A percentile compares a stretch with the other conserved stretches of the same genome.
Evolutionary conservation across 495 filamentous ascomycete species (phyloP).

Genomic region (Echria macrotheca): DNA sequence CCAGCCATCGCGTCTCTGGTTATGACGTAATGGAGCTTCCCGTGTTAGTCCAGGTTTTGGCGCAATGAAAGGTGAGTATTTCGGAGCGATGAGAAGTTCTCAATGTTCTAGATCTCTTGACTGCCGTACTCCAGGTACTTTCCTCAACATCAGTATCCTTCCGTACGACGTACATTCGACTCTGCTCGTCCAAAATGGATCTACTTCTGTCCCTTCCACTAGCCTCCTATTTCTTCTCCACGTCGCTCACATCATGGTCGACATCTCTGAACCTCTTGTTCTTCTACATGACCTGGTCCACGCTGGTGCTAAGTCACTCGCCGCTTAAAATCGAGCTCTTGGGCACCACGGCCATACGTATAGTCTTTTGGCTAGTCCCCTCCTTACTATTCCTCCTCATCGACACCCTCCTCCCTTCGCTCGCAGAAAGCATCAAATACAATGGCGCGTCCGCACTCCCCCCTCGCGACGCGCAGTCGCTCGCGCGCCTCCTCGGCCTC

Average conservation of each 20-base stretch:
- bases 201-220: constrained; percentile 66
- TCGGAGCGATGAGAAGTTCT: no score
- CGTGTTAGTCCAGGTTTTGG: background rate
- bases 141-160: no score
- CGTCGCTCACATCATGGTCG: constrained; percentile 55
- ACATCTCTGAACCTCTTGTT: constrained; percentile 81
- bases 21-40: constrained; percentile 1
- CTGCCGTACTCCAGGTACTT: no score
- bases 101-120: no score
- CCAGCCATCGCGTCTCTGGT: no score
- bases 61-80: no score
- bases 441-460: constrained; percentile 62
- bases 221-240: constrained; percentile 56
- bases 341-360: constrained; percentile 60
- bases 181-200: constrained; percentile 54
- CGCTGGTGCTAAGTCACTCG: constrained; percentile 69
- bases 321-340: constrained; percentile 72
- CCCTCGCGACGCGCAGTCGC: constrained; percentile 39
- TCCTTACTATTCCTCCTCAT: constrained; percentile 69
- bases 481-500: constrained; percentile 42
- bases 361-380: constrained; percentile 67
- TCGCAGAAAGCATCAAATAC: constrained; percentile 62
- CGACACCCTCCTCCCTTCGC: constrained; percentile 62
- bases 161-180: no score
- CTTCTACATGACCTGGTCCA: constrained; percentile 88